phyloP scores from a whole-genome alignment of 208 protist genomes.

The Crithidia expoeki region DNA sequence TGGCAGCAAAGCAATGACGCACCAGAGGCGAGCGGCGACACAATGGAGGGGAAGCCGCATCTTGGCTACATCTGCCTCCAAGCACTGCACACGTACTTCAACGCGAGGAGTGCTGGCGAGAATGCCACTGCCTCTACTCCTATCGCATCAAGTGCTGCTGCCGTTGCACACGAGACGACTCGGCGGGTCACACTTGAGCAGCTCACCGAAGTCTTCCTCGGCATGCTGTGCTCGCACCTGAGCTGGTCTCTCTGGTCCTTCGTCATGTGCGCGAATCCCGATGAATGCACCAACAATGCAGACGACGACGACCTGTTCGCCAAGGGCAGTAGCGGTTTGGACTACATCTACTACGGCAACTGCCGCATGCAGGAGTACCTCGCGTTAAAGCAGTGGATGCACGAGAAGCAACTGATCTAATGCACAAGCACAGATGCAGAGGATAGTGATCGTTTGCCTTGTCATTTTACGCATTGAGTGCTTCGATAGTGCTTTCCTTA shows the following conservation, averaged over 20 bases:
- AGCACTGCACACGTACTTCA: conserved; percentile 43
- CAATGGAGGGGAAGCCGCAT: conserved; percentile 1
- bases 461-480: too few relatives aligned
- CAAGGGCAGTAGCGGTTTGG: conserved; percentile 77
- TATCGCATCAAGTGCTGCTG: too few relatives aligned
- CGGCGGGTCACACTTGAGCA: conserved; percentile 50
- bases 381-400: conserved; percentile 70
- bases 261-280: conserved; percentile 67
- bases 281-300: conserved; percentile 58
- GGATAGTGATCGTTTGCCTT: too few relatives aligned
- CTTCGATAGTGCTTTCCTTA: too few relatives aligned
- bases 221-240: conserved; percentile 79
- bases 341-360: conserved; percentile 84
- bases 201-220: conserved; percentile 72
- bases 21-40: conserved; percentile 8
- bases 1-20: conserved; percentile 37
- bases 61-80: conserved; percentile 40
- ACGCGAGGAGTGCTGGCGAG: not conserved
- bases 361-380: conserved; percentile 81
- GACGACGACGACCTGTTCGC: conserved; percentile 56
- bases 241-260: conserved; percentile 84
- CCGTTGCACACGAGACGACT: conserved; percentile 7
- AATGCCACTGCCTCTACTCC: not conserved
- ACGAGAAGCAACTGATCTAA: conserved; percentile 46
- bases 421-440: not conserved